Base-by-base conservation (phyloP, 345 rosid species). In the Clarkia xantiana region DNA sequence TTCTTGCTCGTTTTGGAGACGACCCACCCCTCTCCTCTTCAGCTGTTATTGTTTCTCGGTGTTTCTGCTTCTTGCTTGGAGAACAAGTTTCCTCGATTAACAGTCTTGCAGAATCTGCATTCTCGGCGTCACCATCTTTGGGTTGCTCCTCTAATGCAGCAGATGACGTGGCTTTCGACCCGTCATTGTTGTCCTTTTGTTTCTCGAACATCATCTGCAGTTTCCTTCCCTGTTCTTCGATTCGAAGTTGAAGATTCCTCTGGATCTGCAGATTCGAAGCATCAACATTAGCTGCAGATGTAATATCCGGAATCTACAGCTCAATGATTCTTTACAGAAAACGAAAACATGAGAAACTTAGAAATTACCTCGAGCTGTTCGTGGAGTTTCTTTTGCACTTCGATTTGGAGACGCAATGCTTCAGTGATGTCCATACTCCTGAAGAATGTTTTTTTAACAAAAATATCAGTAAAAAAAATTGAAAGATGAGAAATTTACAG, bases 161-260 rank as follows among this genome's bases (percentile, higher is more conserved):
- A 13, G 53, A 49, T 49, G 53, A 34, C 14, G 42, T 29, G 57
- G 56, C 58, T 49, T 64, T 57, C 4, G 39, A 3, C 29, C 44
- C 60, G 14, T 55, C 67, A 12, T 41, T 62, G 44, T 49, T 47
- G 56, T 20, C 48, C 50, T 42, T 76, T 67, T 74, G 83, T 58
- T 74, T 67, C 70, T 82, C 86, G 59, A 78, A 65, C 79, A 82
- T 76, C 79, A 62, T 60, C 59, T 64, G 63, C 53, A 82, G 75
- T 17, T 69, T n/a, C 69, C 65, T 82, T 14, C 94, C 96, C 36
- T 82, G 94, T 73, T 86, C 86, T 69, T 86, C 91, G 34, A 82
- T 78, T 56, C 74, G 69, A 55, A 78, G 51, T 68, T 82, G 94
- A 68, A 86, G 60, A 45, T 78, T 78, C 73, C 94, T 76, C 74